These are phyloP conservation scores for Mortierella sp. DNA, from an alignment of 371 early-diverging fungal genomes.

Conservation along the genomic window DNA sequence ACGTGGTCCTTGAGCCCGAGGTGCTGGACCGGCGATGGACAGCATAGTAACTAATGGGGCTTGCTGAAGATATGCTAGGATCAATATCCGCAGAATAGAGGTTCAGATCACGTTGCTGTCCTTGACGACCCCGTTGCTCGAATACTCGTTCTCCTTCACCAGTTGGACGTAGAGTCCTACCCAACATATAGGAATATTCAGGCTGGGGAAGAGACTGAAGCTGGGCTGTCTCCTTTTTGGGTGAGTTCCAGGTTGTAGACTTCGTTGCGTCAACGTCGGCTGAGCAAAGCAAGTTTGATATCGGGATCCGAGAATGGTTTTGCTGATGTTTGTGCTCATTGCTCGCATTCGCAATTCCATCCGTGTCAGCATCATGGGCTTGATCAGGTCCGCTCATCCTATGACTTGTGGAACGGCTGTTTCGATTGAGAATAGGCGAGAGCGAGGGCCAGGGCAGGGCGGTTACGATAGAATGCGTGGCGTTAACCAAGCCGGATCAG, in stretches of 20 bases:
- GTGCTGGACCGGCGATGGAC: background rate
- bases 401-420: background rate
- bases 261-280: slow-evolving; percentile 15
- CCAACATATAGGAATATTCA: too few relatives aligned
- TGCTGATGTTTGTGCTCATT: slow-evolving; percentile 16
- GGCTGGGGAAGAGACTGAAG: too few relatives aligned
- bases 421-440: too few relatives aligned
- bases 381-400: slow-evolving; percentile 32
- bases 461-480: too few relatives aligned
- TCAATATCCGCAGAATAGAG: too few relatives aligned
- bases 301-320: slow-evolving; percentile 20
- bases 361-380: slow-evolving; percentile 13
- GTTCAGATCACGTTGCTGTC: too few relatives aligned
- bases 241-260: slow-evolving; percentile 26
- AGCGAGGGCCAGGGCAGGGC: too few relatives aligned
- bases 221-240: slow-evolving; percentile 20
- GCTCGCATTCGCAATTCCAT: background rate
- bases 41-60: background rate
- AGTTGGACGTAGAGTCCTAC: too few relatives aligned
- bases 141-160: too few relatives aligned
- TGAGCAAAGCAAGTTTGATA: slow-evolving; percentile 36
- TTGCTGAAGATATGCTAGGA: slow-evolving; percentile 3
- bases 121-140: too few relatives aligned
- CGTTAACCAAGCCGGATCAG: too few relatives aligned
- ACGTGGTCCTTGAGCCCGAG: background rate